Base-by-base conservation (phyloP, 257 asterid species). In the Lantana camara region DNA sequence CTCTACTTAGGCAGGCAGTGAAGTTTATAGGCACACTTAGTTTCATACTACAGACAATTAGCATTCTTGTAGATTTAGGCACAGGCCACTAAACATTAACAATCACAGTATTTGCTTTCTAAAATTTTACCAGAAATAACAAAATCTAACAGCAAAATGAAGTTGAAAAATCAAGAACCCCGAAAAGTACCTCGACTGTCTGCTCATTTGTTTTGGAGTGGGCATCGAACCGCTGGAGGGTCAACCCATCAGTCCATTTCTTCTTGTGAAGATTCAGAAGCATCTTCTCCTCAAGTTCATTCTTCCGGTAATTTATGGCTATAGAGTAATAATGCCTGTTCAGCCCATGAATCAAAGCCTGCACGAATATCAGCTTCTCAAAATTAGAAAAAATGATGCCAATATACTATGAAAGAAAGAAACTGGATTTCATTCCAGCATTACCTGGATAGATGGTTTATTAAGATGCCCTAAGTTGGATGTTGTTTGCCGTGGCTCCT, bases 211-310 rank as follows among this genome's bases (percentile, higher is more conserved):
- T 90, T 80, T 86, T 88, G 60, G 98, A 90, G 80, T 90, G 99
- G 64, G 86, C 34, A 66, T 94, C 99, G 75, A 94, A 94, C 48
- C 89, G 82, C 79, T 90, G 88, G 19, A 94, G 95, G 6, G 96
- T 79, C 75, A 90, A 77, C 40, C 96, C 96, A 76, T 90, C 96
- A 0, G 98, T 86, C 96, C 99, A 88, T 69, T 94, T 94, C 73
- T 90, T 94, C 83, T 90, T 90, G 78, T 90, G 96, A 67, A 94
- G 98, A 72, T 94, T 88, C 66, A 94, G 74, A 60, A 94, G 87
- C 96, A 90, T 94, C 83, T 88, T 90, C 85, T 94, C 99, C 82
- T 94, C 99, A 30, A 94, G 99, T 75, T 94, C 99, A 64, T 94
- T 88, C 81, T 94, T 94, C 66, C 98, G 75, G 76, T 94, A 94